Base-by-base conservation (phyloP, 164 flowering plant species). In the Umbilicus rupestris region DNA sequence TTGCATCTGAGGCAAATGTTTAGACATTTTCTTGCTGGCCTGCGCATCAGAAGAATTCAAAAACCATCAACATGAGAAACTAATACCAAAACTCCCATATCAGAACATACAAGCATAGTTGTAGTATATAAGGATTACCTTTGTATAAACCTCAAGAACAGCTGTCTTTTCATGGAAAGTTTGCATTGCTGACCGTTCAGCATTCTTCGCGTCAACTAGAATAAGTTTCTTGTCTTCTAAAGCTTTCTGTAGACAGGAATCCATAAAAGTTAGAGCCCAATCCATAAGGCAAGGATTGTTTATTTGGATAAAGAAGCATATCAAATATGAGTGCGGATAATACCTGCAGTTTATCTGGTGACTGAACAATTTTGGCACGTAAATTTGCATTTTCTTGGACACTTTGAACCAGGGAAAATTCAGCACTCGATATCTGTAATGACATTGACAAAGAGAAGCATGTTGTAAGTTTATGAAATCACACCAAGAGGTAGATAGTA, bases 341-440 rank as follows among this genome's bases (percentile, higher is more conserved):
- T 67, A 88, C 97, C 96, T 89, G 97, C 46, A 92, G 75, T 73
- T 92, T 92, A 39, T 89, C 96, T 44, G 97, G 99, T 62, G 99
- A 95, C 64, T 89, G 97, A 67, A 92, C 97, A 73, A 95, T 84
- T 77, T 82, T 84, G 47, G 97, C 85, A 44, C 79, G 83, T 74
- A 92, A 75, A 65, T 72, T 85, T 30, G 87, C 90, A 84, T 84
- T 89, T 69, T 88, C 94, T 78, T 95, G 97, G 59, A 77, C 90
- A 82, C 72, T 76, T 83, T 88, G 90, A 24, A 85, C 80, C 67
- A 92, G 70, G 19, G 69, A 73, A 69, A 83, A 89, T 70, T 88
- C 96, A 44, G 97, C 90, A 78, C 67, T 82, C 15, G 89, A 77
- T 62, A 89, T 82, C 99, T 92, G 88, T 20, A 62, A 44, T 64